Conservation (phyloP, 2,329 filamentous ascomycete genomes). For the Colletotrichum lentis region DNA sequence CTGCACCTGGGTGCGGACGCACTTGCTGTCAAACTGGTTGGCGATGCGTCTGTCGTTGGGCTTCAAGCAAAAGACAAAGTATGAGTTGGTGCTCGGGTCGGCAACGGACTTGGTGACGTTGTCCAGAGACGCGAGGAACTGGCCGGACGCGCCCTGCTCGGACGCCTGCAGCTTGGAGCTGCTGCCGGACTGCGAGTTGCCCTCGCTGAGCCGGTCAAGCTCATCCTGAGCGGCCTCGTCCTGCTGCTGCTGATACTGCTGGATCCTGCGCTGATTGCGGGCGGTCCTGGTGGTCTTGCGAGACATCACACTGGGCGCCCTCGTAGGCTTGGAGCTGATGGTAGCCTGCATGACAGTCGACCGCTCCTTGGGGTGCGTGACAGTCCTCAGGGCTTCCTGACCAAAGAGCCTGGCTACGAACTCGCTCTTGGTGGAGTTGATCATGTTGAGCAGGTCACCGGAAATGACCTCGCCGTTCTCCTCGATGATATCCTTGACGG, state of each 20-base stretch:
- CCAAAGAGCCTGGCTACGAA: constrained; percentile 92
- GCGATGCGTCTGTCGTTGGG: constrained; percentile 96
- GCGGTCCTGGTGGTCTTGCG: constrained; percentile 67
- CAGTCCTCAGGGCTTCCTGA: constrained; percentile 91
- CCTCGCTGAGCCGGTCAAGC: constrained; percentile 60
- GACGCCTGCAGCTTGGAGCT: constrained; percentile 53
- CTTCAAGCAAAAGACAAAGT: constrained; percentile 97
- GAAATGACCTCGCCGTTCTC: constrained; percentile 97
- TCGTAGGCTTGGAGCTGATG: constrained; percentile 92
- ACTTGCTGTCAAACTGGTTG: constrained; percentile 99
- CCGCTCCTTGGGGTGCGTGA: constrained; percentile 91
- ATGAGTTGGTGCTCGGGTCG: constrained; percentile 84
- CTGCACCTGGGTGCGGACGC: constrained; percentile 91
- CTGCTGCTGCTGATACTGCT: constrained; percentile 52
- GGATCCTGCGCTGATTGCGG: constrained; percentile 41
- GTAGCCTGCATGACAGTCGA: constrained; percentile 94
- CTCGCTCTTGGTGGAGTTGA: constrained; percentile 85
- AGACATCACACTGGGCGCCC: constrained; percentile 91
- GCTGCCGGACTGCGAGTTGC: constrained; percentile 52
- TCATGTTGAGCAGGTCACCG: constrained; percentile 92
- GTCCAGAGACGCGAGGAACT: constrained; percentile 88
- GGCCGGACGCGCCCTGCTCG: constrained; percentile 82
- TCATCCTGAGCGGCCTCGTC: constrained; percentile 53
- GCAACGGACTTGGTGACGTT: constrained; percentile 89
- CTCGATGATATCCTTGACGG: constrained; percentile 84